Base-by-base conservation (phyloP, 768 basidiomycete species). In the Collybiopsis luxurians region DNA sequence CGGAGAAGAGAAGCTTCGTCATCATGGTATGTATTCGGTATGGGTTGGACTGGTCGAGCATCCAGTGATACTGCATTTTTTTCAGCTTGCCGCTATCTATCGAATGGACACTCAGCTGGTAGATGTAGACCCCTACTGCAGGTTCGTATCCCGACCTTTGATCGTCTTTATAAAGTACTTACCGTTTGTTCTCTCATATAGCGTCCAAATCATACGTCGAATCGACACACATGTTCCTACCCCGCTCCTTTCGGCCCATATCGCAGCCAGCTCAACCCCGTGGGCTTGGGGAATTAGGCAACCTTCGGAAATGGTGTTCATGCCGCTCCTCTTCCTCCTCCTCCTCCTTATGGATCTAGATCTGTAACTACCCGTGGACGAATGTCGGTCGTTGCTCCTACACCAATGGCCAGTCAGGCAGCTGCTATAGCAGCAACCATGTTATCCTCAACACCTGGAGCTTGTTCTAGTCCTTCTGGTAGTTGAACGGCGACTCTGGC, bases 91-190 rank as follows among this genome's bases (percentile, higher is more conserved):
- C 1, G 74, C 80, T 7, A 73, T 87, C 4, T 98, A 96, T 67
- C 79, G 92, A 19, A 83, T 98, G 67, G 89, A 92, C 59, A 85
- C 88, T 0, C 83, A 90, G 62, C 84, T 94, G 76, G 83, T 99
- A 21, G 96, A 98, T 67, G 89, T 90, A 63, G 96, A 97, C 63
- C 96, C 96, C 0, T 80, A 89, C 65, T 77, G 92, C 47, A 85
- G 80, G 82, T 83, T 19, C 21, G 70, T 68, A 17, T 21, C 24
- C n/a, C 13, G 9, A 4, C 39, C 53, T 27, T 53, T 3, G 55
- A 46, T 13, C 28, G 26, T 19, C 34, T 4, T 15, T 34, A 51
- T 12, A 27, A 31, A 12, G 40, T 12, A 24, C 9, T 21, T 43
- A 12, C 38, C 27, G 23, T 28, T 34, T 13, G 13, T 6, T 6